phyloP scores from a whole-genome alignment of 75 land plant species.

The Cupressus sempervirens region DNA sequence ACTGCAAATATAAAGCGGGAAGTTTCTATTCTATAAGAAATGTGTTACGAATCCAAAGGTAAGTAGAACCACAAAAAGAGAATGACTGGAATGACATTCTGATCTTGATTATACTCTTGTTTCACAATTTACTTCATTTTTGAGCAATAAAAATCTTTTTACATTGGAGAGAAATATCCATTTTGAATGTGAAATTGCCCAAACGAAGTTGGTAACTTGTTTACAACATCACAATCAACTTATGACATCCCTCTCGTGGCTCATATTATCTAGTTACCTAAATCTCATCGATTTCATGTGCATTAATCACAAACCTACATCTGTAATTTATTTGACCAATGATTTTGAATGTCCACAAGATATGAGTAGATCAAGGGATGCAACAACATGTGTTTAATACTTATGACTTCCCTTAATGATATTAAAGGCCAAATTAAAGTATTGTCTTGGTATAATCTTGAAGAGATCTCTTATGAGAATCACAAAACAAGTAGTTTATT shows the following conservation, averaged over 20 bases:
- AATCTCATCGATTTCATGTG: background rate
- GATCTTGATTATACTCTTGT: background rate
- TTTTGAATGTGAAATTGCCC: background rate
- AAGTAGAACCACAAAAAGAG: no score
- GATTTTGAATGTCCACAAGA: no score
- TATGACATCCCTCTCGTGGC: background rate
- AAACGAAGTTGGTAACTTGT: background rate
- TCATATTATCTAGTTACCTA: background rate
- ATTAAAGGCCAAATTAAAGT: background rate
- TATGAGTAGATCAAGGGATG: background rate
- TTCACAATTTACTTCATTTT: background rate
- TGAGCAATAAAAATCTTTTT: background rate
- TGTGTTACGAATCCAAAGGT: background rate
- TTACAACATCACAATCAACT: background rate
- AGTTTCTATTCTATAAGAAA: background rate
- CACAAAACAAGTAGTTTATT: background rate
- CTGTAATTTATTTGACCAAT: background rate
- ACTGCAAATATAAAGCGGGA: background rate
- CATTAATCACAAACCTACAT: background rate
- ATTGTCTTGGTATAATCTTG: background rate
- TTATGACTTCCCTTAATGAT: background rate
- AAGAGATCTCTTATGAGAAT: background rate
- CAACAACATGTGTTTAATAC: background rate
- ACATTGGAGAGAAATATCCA: background rate
- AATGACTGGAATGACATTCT: background rate